phyloP scores from a whole-genome alignment of 257 asterid species.

The Leonotis leonurus region DNA sequence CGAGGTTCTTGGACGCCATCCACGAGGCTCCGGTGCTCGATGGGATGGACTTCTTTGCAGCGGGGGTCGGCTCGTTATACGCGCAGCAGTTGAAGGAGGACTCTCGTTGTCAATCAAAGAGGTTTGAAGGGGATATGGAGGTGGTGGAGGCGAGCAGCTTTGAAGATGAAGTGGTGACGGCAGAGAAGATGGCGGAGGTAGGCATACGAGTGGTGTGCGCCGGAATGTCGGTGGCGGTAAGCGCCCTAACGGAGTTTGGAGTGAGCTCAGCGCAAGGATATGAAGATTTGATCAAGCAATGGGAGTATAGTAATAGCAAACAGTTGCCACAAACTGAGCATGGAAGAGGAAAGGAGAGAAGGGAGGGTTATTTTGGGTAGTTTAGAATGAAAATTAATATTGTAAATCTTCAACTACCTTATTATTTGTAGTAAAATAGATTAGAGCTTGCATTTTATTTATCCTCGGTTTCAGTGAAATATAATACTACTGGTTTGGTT shows the following conservation, averaged over 20 bases:
- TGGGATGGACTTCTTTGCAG: constrained; percentile 77
- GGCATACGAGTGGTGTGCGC: constrained; percentile 84
- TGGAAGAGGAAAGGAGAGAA: no score
- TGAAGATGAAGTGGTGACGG: constrained; percentile 74
- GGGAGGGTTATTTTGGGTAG: no score
- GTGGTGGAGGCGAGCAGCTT: constrained; percentile 49
- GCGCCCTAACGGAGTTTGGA: constrained; percentile 72
- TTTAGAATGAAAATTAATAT: no score
- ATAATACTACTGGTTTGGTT: no score
- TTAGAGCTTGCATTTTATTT: no score
- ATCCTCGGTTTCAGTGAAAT: no score
- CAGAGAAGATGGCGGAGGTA: constrained; percentile 84
- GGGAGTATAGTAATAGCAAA: constrained; percentile 25
- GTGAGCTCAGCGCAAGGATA: constrained; percentile 68
- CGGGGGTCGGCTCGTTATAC: constrained; percentile 78
- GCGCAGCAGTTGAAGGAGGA: constrained; percentile 70
- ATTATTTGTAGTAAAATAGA: no score
- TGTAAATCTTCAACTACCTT: no score
- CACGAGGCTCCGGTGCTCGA: constrained; percentile 63
- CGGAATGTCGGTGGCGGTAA: constrained; percentile 84
- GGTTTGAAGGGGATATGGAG: no score
- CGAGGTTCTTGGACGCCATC: constrained; percentile 46
- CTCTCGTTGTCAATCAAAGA: constrained; percentile 40
- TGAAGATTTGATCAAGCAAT: constrained; percentile 49
- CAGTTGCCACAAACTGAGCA: constrained; percentile 25